These are phyloP conservation scores for Trypanosoma rangeli DNA, from an alignment of 208 protist genomes.

Conservation along the genomic window DNA sequence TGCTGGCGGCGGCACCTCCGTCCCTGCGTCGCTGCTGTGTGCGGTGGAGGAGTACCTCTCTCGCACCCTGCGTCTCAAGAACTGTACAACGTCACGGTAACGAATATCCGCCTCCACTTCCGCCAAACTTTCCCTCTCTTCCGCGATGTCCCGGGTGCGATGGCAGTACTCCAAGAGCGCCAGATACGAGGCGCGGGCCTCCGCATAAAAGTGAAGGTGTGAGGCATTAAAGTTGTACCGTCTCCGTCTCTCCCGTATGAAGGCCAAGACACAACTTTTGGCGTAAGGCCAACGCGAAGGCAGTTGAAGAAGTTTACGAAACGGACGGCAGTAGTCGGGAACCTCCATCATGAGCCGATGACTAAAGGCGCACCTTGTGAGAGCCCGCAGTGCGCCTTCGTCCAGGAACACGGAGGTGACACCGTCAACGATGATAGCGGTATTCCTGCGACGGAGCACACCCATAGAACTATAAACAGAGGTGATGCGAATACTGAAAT, in stretches of 20 bases:
- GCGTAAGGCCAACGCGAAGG: slow-evolving; percentile 65
- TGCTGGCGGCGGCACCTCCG: background rate
- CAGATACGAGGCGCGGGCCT: slow-evolving; percentile 65
- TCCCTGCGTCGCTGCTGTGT: background rate
- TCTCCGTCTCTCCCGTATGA: slow-evolving; percentile 49
- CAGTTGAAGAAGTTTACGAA: slow-evolving; percentile 29
- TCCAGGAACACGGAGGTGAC: slow-evolving; percentile 35
- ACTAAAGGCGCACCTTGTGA: slow-evolving; percentile 56
- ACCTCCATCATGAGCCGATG: slow-evolving; percentile 38
- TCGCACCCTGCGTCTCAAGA: slow-evolving; percentile 54
- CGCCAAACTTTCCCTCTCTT: slow-evolving; percentile 45
- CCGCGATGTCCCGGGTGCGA: slow-evolving; percentile 39
- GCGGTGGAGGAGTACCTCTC: slow-evolving; percentile 32
- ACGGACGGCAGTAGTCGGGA: slow-evolving; percentile 61
- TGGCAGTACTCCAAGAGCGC: slow-evolving; percentile 69
- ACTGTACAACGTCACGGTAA: slow-evolving; percentile 74
- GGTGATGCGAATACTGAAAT: slow-evolving; percentile 42
- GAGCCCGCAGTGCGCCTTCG: slow-evolving; percentile 41
- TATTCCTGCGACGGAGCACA: slow-evolving; percentile 55
- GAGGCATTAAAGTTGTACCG: slow-evolving; percentile 81
- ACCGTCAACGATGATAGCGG: slow-evolving; percentile 38
- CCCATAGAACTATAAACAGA: slow-evolving; percentile 45
- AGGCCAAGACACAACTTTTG: slow-evolving; percentile 42
- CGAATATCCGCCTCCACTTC: slow-evolving; percentile 71
- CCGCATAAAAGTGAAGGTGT: slow-evolving; percentile 65